Evolutionary conservation across 2,329 filamentous ascomycete species (phyloP).

Genomic region (Tolypocladium inflatum): DNA sequence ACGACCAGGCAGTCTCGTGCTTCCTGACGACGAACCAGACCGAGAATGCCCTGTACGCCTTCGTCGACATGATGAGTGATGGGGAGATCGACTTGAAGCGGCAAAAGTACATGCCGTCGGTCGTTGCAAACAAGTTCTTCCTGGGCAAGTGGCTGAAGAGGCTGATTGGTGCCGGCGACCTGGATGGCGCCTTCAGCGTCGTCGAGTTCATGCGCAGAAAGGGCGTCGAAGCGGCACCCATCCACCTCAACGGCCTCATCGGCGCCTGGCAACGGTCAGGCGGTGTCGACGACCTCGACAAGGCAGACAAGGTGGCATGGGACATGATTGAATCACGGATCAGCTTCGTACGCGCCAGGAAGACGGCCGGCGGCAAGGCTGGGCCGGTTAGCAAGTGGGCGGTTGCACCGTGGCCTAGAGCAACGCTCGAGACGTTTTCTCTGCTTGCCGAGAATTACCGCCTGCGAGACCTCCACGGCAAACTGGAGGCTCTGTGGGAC

Average conservation of each 20-base stretch:
- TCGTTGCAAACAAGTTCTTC: slow-evolving; percentile 65
- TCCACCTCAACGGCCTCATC: slow-evolving; percentile 75
- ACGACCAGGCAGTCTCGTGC: slow-evolving; percentile 62
- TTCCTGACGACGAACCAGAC: slow-evolving; percentile 59
- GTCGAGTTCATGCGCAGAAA: slow-evolving; percentile 65
- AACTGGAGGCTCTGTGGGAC: slow-evolving; percentile 51
- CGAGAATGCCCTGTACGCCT: slow-evolving; percentile 62
- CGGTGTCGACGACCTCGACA: slow-evolving; percentile 40
- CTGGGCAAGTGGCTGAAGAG: slow-evolving; percentile 84
- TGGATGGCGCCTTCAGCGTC: slow-evolving; percentile 63
- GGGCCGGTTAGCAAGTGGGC: background rate
- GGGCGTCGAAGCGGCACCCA: slow-evolving; percentile 57
- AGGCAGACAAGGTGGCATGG: slow-evolving; percentile 64
- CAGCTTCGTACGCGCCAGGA: slow-evolving; percentile 46
- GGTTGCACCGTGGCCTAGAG: slow-evolving; percentile 35
- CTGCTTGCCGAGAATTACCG: slow-evolving; percentile 66
- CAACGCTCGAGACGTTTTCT: slow-evolving; percentile 69
- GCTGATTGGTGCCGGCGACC: slow-evolving; percentile 62
- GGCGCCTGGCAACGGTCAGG: slow-evolving; percentile 66
- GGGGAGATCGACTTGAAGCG: slow-evolving; percentile 39
- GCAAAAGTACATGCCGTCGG: slow-evolving; percentile 33
- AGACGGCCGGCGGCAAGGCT: slow-evolving; percentile 5
- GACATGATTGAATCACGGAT: slow-evolving; percentile 65
- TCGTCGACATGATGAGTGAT: slow-evolving; percentile 81
- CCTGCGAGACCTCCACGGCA: slow-evolving; percentile 45